Conservation (phyloP, 1,284 basidiomycete species). For the Marasmius sp. region DNA sequence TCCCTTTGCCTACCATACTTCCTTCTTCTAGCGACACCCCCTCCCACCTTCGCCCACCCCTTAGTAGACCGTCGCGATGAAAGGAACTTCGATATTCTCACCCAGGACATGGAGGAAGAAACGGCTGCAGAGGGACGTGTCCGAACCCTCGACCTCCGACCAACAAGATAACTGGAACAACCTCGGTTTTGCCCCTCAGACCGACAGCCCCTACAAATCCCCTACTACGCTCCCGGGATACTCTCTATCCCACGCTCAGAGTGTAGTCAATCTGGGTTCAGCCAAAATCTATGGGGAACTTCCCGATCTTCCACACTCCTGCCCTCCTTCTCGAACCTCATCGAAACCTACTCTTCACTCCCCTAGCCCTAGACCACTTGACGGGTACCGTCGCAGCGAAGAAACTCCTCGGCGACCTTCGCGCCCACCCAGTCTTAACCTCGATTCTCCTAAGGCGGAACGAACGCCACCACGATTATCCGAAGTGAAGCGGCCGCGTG, state of each 20-base stretch:
- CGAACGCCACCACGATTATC: too few relatives aligned
- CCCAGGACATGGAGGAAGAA: slow-evolving; percentile 13
- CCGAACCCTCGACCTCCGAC: not conserved
- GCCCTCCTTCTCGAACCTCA: not conserved
- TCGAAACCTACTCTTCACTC: not conserved
- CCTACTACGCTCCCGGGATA: not conserved
- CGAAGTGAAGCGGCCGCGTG: too few relatives aligned
- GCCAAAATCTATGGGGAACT: not conserved
- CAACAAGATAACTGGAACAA: not conserved
- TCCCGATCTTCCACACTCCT: not conserved
- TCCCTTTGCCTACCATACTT: not conserved
- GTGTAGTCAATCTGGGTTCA: not conserved
- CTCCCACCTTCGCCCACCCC: not conserved
- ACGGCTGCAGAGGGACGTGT: not conserved
- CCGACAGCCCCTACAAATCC: too few relatives aligned
- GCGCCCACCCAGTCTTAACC: slow-evolving; percentile 27
- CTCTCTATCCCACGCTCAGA: not conserved
- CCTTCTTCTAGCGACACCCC: not conserved
- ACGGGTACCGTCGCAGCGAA: not conserved
- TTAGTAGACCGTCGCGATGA: slow-evolving; percentile 2
- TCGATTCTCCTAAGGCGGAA: slow-evolving; percentile 9
- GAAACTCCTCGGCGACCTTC: slow-evolving; percentile 23
- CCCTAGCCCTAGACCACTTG: not conserved
- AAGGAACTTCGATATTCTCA: slow-evolving; percentile 6
- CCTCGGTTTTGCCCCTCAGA: too few relatives aligned